A percentile compares a stretch with the other conserved stretches of the same genome.
Evolutionary conservation across 2,329 filamentous ascomycete species (phyloP).

Genomic region (Colletotrichum tamarilloi): DNA sequence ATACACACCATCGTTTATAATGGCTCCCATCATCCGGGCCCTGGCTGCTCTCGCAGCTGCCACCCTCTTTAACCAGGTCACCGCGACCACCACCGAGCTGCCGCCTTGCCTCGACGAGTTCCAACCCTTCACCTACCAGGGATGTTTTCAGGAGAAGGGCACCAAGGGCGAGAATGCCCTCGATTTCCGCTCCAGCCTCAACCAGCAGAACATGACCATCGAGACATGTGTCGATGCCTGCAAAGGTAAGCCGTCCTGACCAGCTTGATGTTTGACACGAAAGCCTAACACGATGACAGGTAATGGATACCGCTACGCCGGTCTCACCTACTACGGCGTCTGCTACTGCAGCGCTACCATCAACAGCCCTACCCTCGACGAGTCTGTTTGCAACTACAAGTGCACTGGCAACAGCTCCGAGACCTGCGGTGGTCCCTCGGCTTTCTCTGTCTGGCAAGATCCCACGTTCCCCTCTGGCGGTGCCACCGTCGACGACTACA

Average conservation of each 20-base stretch:
- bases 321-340: conserved; percentile 61
- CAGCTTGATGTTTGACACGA: background rate
- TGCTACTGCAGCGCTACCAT: conserved; percentile 66
- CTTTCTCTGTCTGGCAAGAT: conserved; percentile 61
- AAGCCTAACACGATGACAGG: conserved; percentile 41
- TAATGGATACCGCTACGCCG: conserved; percentile 62
- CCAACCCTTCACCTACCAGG: conserved; percentile 59
- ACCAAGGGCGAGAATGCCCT: conserved; percentile 44
- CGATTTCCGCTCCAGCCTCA: conserved; percentile 52
- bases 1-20: conserved; percentile 38
- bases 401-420: conserved; percentile 59
- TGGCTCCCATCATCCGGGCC: conserved; percentile 46
- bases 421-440: conserved; percentile 58
- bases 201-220: conserved; percentile 56
- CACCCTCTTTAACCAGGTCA: conserved; percentile 48
- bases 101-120: conserved; percentile 57
- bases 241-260: conserved; percentile 51
- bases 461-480: conserved; percentile 58
- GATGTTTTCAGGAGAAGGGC: conserved; percentile 56
- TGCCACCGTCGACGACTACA: conserved; percentile 63
- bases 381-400: conserved; percentile 67
- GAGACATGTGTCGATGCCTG: conserved; percentile 60
- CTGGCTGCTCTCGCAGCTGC: conserved; percentile 51
- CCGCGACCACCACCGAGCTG: conserved; percentile 56
- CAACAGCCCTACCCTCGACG: conserved; percentile 61